Base-by-base conservation (phyloP, 768 basidiomycete genomes). In the Serendipita sp. region DNA sequence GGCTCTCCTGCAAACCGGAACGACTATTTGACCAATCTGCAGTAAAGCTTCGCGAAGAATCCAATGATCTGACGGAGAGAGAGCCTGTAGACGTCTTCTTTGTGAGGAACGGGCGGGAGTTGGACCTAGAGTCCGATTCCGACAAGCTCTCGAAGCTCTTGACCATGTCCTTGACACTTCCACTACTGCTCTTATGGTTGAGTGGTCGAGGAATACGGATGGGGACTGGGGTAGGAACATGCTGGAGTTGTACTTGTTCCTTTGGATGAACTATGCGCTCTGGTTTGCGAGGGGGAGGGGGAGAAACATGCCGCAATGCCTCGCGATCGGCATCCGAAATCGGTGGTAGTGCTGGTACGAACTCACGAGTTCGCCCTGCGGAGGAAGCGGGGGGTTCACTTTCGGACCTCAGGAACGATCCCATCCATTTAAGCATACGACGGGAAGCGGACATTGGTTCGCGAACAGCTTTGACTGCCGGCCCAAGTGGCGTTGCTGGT, bases 111-210 rank as follows among this genome's bases (percentile, higher is more conserved):
- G 56, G 34, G 1, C 56, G 56, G n/a, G 16, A 11, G 56, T n/a
- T 60, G 3, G 16, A n/a, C 0, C n/a, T 60, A 8, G 28, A 37
- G 24, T n/a, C 16, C 28, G 28, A 32, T 28, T 60, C 56, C 24
- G 56, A 60, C 28, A 60, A n/a, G 32, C 56, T 60, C 35, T 60
- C 56, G 35, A 60, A 60, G 28, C 56, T 60, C 56, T 60, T 60
- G 56, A 60, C 32, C 56, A 60, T 60, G 34, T 60, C 56, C 34
- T 60, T 60, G 28, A 60, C 56, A 37, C 56, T 60, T 24, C 56
- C 56, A 24, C 16, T 32, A 28, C 56, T 60, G 10, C 56, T 38
- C 28, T 60, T 60, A 35, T 60, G 56, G 34, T 60, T 60, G 10
- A 60, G n/a, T 38, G 24, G 24, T 8, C 56, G 24, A 2, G 56